phyloP scores from a whole-genome alignment of 2,329 filamentous ascomycete species.

The Alternaria incomplexa region DNA sequence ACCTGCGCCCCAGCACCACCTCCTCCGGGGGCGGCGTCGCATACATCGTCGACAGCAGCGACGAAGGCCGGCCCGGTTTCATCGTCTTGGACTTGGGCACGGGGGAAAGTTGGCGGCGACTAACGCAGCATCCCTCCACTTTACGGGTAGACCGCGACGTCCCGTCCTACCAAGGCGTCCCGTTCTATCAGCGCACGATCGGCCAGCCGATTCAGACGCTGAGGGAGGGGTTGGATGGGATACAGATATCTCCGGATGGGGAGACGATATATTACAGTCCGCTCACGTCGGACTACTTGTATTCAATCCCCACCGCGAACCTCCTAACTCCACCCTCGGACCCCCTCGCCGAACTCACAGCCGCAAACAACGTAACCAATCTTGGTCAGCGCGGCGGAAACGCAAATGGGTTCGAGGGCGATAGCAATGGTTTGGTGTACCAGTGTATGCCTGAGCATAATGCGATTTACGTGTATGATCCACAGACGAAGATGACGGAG shows the following conservation, averaged over 20 bases:
- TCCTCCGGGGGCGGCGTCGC: slow-evolving; percentile 54
- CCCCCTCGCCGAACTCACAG: slow-evolving; percentile 50
- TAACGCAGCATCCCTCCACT: slow-evolving; percentile 49
- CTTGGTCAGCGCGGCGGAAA: slow-evolving; percentile 57
- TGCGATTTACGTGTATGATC: slow-evolving; percentile 51
- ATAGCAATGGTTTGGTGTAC: slow-evolving; percentile 57
- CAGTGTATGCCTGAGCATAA: slow-evolving; percentile 57
- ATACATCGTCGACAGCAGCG: slow-evolving; percentile 59
- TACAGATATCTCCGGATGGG: slow-evolving; percentile 56
- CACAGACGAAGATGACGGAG: slow-evolving; percentile 50
- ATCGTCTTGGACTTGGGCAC: slow-evolving; percentile 58
- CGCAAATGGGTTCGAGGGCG: slow-evolving; percentile 59
- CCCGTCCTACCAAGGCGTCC: slow-evolving; percentile 53
- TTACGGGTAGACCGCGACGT: slow-evolving; percentile 51
- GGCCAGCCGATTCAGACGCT: slow-evolving; percentile 45
- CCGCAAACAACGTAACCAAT: slow-evolving; percentile 55
- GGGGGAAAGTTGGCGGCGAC: slow-evolving; percentile 56
- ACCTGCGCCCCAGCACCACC: slow-evolving; percentile 51
- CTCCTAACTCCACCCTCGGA: slow-evolving; percentile 50
- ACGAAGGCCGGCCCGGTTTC: slow-evolving; percentile 55
- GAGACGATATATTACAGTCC: slow-evolving; percentile 54
- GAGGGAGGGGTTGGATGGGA: slow-evolving; percentile 57
- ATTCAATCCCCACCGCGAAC: slow-evolving; percentile 52
- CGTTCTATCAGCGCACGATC: slow-evolving; percentile 49
- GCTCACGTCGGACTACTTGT: slow-evolving; percentile 53